Percentiles rank a stretch among this genome's conserved stretches.
phyloP scores from a whole-genome alignment of 768 basidiomycete genomes.

The Exsudoporus frostii region DNA sequence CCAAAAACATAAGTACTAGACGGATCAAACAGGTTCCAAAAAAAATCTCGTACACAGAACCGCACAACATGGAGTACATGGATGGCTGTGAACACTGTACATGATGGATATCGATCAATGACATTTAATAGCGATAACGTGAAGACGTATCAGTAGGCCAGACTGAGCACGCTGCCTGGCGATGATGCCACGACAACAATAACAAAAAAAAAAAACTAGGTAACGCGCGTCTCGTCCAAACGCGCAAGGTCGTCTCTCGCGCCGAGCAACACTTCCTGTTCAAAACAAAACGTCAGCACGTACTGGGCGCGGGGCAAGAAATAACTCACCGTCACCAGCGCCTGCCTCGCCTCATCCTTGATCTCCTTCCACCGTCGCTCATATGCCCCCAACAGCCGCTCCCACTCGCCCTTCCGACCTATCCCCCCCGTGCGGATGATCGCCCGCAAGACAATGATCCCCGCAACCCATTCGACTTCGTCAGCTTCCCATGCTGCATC shows the following conservation, averaged over 20 bases:
- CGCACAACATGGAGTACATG: background rate
- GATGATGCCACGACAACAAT: background rate
- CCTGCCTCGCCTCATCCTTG: constrained; percentile 62
- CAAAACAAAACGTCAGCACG: background rate
- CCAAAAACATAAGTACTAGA: background rate
- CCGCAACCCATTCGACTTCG: constrained; percentile 68
- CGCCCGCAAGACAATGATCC: constrained; percentile 54
- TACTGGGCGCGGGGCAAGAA: background rate
- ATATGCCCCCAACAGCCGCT: constrained; percentile 52
- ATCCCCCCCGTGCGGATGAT: constrained; percentile 53
- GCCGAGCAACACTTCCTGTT: constrained; percentile 48
- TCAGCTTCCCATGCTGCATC: constrained; percentile 65
- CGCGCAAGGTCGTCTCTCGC: constrained; percentile 54
- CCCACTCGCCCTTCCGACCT: constrained; percentile 53
- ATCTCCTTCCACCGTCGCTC: constrained; percentile 71
- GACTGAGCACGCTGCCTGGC: background rate
- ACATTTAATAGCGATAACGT: background rate
- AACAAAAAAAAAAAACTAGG: background rate
- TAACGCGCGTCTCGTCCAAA: constrained; percentile 33
- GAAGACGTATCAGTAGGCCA: background rate
- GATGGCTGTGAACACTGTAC: background rate
- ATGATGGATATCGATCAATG: background rate
- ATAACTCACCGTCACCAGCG: constrained; percentile 52
- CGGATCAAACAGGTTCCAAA: background rate
- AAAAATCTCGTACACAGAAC: background rate